Conservation (phyloP, 768 basidiomycete species). For the Collybiopsis luxurians region DNA sequence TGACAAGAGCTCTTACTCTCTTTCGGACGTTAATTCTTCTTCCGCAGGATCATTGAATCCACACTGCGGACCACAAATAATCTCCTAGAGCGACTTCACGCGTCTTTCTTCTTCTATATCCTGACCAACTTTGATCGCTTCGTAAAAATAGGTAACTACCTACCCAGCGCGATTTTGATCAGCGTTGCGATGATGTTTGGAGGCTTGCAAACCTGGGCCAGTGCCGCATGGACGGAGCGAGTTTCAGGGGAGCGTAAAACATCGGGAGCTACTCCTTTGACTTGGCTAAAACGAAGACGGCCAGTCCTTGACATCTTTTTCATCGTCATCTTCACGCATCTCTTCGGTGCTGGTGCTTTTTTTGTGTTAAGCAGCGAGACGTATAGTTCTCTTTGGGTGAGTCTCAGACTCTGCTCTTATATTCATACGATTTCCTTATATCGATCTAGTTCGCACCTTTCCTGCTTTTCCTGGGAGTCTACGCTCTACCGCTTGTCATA, state of each 20-base stretch:
- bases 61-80: constrained; percentile 90
- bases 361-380: constrained; percentile 39
- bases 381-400: constrained; percentile 45
- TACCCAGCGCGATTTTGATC: constrained; percentile 84
- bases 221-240: constrained; percentile 50
- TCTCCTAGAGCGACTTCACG: constrained; percentile 91
- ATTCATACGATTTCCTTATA: neutral
- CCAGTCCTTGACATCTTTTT: constrained; percentile 52
- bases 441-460: constrained; percentile 19
- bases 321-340: constrained; percentile 58
- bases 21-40: neutral
- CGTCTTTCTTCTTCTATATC: constrained; percentile 97
- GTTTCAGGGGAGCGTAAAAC: constrained; percentile 14
- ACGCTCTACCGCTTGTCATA: constrained; percentile 29
- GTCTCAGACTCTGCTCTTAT: constrained; percentile 6
- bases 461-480: constrained; percentile 26
- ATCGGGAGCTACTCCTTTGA: constrained; percentile 15
- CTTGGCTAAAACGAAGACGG: constrained; percentile 48
- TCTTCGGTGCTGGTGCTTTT: constrained; percentile 52
- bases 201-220: constrained; percentile 74
- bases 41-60: constrained; percentile 77
- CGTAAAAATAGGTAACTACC: constrained; percentile 86
- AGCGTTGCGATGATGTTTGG: constrained; percentile 84
- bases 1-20: constrained; percentile 9
- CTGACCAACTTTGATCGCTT: constrained; percentile 61